These are phyloP conservation scores for Aspergillus bridgeri DNA, from an alignment of 495 filamentous ascomycete species.

Conservation along the genomic window DNA sequence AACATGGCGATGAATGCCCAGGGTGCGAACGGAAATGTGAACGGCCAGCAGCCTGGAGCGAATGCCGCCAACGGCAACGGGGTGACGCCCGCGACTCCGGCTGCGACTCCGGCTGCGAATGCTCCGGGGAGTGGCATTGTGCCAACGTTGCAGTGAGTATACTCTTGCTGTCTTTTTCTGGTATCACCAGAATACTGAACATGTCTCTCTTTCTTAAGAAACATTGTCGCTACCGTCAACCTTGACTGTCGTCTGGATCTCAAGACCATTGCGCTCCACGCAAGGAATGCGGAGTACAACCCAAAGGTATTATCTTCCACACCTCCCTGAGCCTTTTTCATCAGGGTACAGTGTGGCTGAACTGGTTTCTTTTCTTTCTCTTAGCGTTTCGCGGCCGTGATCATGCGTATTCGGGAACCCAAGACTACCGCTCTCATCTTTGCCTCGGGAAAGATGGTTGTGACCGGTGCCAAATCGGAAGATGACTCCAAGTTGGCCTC, in stretches of 20 bases:
- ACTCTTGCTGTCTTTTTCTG: constrained; percentile 45
- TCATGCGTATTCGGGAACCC: constrained; percentile 99
- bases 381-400: constrained; percentile 99
- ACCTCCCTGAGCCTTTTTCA: constrained; percentile 38
- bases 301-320: constrained; percentile 70
- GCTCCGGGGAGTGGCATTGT: constrained; percentile 86
- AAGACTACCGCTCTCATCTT: constrained; percentile 99
- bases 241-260: constrained; percentile 96
- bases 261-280: constrained; percentile 98
- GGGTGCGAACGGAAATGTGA: constrained; percentile 43
- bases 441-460: constrained; percentile 98
- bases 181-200: constrained; percentile 47
- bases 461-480: constrained; percentile 97
- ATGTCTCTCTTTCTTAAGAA: constrained; percentile 64
- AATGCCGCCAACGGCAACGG: constrained; percentile 68
- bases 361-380: constrained; percentile 37
- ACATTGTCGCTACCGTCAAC: constrained; percentile 99
- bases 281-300: constrained; percentile 98
- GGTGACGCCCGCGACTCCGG: constrained; percentile 93
- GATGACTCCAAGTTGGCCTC: constrained; percentile 96
- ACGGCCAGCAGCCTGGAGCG: constrained; percentile 59
- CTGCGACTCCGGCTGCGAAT: constrained; percentile 82
- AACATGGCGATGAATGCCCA: constrained; percentile 45
- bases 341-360: constrained; percentile 47
- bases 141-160: constrained; percentile 97